Base-by-base conservation (phyloP, 2,329 filamentous ascomycete genomes). In the Fusarium staphyleae region DNA sequence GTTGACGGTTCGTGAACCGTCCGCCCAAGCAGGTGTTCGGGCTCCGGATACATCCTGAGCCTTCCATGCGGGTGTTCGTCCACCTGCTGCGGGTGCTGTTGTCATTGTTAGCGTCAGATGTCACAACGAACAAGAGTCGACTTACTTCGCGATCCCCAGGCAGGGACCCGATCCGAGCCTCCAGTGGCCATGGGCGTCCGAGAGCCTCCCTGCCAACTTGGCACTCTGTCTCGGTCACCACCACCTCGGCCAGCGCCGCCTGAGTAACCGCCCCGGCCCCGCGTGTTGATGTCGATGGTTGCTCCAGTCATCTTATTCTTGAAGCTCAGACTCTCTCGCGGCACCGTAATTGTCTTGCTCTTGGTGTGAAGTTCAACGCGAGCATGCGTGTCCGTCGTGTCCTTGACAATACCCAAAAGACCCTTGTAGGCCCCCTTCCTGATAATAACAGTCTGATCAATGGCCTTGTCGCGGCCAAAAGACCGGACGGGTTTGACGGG, bases 311-410 rank as follows among this genome's bases (percentile, higher is more conserved):
- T 75, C 57, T 84, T 90, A 78, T 99, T 93, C 73, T 93, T 93
- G 75, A 96, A 89, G 18, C 84, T 85, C n/a, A 99, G 77, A 51
- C 88, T 85, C 10, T 89, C 87, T 70, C 96, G 96, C 15, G 87
- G 84, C 29, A 98, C 85, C 7, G 88, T 92, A 57, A 98, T 86
- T 13, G 90, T 89, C 79, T 97, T 98, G 76, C 87, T 91, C 78
- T 96, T 96, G 5, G 93, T 93, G 71, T 98, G 93, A 32, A 99
- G 78, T 75, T 99, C 95, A 34, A 99, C 89, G 59, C 93, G 89
- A 24, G 91, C 93, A 67, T 89, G 86, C 3, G 85, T 85, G 66
- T 96, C 93, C 6, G 91, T 96, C 1, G 93, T 89, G 70, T 98
- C 93, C 71, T 96, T 97, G 66, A 99, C 93, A 62, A 97, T 96